A percentile compares a stretch with the other conserved stretches of the same genome.
Evolutionary conservation across 495 filamentous ascomycete species (phyloP).

Genomic region (Aspergillus kassunensis): DNA sequence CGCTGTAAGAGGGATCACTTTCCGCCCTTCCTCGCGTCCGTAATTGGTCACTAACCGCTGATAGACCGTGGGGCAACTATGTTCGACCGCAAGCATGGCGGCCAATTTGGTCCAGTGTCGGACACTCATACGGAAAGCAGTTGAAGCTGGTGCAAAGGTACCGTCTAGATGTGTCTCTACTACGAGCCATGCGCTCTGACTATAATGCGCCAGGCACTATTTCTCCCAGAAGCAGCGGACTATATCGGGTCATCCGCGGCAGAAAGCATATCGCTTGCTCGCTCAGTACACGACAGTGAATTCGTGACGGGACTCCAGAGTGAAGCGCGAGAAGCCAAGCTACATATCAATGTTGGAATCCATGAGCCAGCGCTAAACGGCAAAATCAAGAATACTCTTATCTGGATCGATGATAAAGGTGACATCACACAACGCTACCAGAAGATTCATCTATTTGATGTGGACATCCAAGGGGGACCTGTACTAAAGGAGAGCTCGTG

Average conservation of each 20-base stretch:
- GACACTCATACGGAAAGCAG: conserved; percentile 66
- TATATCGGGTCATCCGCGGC: conserved; percentile 68
- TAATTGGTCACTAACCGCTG: conserved; percentile 5
- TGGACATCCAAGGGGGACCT: conserved; percentile 61
- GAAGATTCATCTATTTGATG: conserved; percentile 77
- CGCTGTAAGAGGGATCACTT: conserved; percentile 27
- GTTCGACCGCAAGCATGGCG: conserved; percentile 72
- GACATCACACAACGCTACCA: conserved; percentile 62
- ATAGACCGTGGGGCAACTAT: conserved; percentile 85
- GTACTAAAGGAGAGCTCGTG: conserved; percentile 58
- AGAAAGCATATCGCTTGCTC: conserved; percentile 64
- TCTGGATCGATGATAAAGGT: conserved; percentile 67
- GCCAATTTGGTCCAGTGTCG: conserved; percentile 77
- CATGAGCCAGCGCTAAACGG: conserved; percentile 66
- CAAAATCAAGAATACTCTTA: conserved; percentile 58
- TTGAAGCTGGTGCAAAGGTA: conserved; percentile 73
- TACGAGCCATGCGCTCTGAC: neutral
- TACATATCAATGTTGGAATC: conserved; percentile 85
- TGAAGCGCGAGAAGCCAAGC: conserved; percentile 52
- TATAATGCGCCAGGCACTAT: conserved; percentile 59
- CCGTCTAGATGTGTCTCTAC: neutral
- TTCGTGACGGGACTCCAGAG: conserved; percentile 72
- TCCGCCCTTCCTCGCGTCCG: too few species aligned
- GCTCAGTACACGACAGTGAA: conserved; percentile 48
- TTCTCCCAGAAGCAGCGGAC: conserved; percentile 89